Percentiles rank a stretch among this genome's conserved stretches.
These are phyloP conservation scores for Chalciporus pseudorubinellus DNA, from an alignment of 768 basidiomycete species.

Conservation along the genomic window DNA sequence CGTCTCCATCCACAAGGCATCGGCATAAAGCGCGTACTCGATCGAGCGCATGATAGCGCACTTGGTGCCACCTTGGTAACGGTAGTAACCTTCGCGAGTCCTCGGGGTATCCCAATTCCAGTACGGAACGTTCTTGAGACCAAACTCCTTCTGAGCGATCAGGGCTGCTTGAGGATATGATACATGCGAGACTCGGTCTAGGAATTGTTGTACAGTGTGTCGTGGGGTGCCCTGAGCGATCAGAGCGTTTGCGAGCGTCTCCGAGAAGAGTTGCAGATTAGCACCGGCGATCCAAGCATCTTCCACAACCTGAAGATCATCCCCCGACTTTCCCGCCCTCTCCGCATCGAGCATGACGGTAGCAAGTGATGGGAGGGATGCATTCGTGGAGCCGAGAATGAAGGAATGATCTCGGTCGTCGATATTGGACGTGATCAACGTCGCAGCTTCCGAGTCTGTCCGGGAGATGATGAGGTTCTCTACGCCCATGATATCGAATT, in stretches of 20 bases:
- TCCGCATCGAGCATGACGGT: constrained; percentile 84
- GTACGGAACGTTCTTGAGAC: constrained; percentile 69
- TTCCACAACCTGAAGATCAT: constrained; percentile 82
- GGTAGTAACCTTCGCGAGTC: constrained; percentile 94
- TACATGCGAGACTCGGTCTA: constrained; percentile 57
- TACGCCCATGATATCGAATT: constrained; percentile 98
- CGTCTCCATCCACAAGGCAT: constrained; percentile 95
- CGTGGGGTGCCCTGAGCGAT: constrained; percentile 53
- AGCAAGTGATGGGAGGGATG: constrained; percentile 66
- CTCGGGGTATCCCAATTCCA: constrained; percentile 96
- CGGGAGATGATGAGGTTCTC: constrained; percentile 91
- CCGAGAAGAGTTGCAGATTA: constrained; percentile 75
- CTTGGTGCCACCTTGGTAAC: constrained; percentile 95
- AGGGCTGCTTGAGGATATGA: constrained; percentile 68
- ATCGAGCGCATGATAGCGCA: constrained; percentile 90
- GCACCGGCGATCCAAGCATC: constrained; percentile 84
- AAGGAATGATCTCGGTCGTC: constrained; percentile 97
- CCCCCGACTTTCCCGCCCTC: constrained; percentile 71
- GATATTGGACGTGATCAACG: constrained; percentile 94
- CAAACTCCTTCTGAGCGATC: constrained; percentile 79
- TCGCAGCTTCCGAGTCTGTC: constrained; percentile 97
- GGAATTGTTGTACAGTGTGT: constrained; percentile 57
- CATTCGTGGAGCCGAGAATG: constrained; percentile 89
- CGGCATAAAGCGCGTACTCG: constrained; percentile 92
- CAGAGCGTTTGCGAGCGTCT: constrained; percentile 66